Conservation (phyloP, 2,329 filamentous ascomycete genomes). For the Alternaria metachromatica region DNA sequence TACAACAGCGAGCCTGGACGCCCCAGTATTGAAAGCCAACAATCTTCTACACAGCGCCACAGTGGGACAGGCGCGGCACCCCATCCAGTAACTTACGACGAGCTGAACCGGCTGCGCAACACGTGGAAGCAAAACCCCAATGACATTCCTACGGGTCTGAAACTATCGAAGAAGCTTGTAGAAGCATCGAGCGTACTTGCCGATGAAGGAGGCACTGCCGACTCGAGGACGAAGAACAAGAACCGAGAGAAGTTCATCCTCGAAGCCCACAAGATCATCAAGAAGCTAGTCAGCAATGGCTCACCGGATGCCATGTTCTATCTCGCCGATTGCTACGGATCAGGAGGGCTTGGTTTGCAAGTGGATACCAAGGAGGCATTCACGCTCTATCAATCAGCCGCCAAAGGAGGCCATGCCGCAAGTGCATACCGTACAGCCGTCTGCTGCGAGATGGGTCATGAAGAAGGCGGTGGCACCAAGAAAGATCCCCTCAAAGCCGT, state of each 20-base stretch:
- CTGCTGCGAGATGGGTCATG: constrained; percentile 94
- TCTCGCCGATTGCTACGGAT: constrained; percentile 86
- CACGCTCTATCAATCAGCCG: constrained; percentile 88
- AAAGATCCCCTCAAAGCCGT: constrained; percentile 92
- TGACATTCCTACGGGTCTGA: constrained; percentile 74
- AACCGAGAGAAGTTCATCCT: constrained; percentile 81
- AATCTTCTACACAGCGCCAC: constrained; percentile 25
- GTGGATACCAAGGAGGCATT: constrained; percentile 92
- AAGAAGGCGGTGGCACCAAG: constrained; percentile 91
- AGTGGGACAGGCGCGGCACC: constrained; percentile 32
- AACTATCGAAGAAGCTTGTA: constrained; percentile 80
- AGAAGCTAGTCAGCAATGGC: constrained; percentile 78
- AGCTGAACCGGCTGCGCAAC: constrained; percentile 77
- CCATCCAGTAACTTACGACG: constrained; percentile 74
- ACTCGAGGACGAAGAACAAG: constrained; percentile 67
- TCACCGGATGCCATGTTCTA: constrained; percentile 93
- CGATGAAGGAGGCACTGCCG: constrained; percentile 75
- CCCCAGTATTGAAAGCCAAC: constrained; percentile 39
- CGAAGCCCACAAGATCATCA: constrained; percentile 89
- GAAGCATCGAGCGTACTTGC: constrained; percentile 83
- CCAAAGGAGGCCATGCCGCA: constrained; percentile 84
- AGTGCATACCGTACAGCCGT: constrained; percentile 95
- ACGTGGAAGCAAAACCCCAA: constrained; percentile 71
- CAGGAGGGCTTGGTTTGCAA: constrained; percentile 78
- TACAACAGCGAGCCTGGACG: constrained; percentile 55